A percentile compares a stretch with the other conserved stretches of the same genome.
These are phyloP conservation scores for Haplographium delicatum DNA, from an alignment of 495 filamentous ascomycete genomes.

Conservation along the genomic window DNA sequence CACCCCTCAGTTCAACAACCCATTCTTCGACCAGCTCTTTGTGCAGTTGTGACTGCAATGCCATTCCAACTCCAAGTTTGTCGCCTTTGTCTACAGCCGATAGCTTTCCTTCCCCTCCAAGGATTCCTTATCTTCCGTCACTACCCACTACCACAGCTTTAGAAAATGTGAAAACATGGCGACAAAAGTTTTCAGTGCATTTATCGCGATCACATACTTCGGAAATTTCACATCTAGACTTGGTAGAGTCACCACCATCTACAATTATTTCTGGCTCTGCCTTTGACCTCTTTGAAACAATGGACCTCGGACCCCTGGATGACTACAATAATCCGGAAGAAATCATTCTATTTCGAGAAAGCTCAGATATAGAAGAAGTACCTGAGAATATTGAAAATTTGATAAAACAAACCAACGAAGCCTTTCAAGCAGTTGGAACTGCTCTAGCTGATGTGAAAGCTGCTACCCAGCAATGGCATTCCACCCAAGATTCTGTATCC, in stretches of 20 bases:
- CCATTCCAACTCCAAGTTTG: conserved; percentile 17
- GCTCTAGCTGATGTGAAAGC: conserved; percentile 31
- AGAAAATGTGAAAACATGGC: conserved; percentile 17
- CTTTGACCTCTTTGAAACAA: conserved; percentile 24
- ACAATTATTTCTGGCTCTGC: conserved; percentile 12
- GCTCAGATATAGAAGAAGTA: conserved; percentile 16
- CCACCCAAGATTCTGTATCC: not conserved
- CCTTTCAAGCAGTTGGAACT: conserved; percentile 32
- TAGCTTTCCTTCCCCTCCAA: not conserved
- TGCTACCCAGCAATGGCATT: conserved; percentile 21
- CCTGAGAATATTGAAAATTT: conserved; percentile 36
- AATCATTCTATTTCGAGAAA: conserved; percentile 6
- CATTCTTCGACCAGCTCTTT: conserved; percentile 44
- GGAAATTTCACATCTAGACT: not conserved
- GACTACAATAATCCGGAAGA: conserved; percentile 24
- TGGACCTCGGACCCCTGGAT: conserved; percentile 22
- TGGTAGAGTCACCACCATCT: not conserved
- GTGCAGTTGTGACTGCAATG: conserved; percentile 36
- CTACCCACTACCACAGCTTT: not conserved
- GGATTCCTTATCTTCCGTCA: conserved; percentile 18
- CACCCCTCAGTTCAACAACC: conserved; percentile 25
- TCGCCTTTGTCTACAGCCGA: conserved; percentile 15
- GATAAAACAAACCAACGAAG: conserved; percentile 40
- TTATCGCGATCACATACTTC: not conserved
- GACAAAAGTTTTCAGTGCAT: conserved; percentile 13